Evolutionary conservation across 306 rosid species (phyloP).

Genomic region (Betula pendula): DNA sequence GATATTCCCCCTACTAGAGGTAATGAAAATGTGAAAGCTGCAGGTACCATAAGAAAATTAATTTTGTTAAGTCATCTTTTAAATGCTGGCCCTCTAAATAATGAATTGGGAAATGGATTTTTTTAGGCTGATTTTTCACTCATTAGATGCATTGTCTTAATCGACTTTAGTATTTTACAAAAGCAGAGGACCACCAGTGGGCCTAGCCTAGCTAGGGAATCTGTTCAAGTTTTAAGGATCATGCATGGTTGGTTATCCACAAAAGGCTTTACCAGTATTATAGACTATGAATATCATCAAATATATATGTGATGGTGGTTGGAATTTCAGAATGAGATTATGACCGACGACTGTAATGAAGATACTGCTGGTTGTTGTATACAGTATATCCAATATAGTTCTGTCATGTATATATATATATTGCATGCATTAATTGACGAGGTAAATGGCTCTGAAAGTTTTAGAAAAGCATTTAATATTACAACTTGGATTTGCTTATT

Average conservation of each 20-base stretch:
- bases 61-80: not conserved
- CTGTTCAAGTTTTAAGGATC: too few species aligned
- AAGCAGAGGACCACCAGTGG: not conserved
- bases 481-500: constrained; percentile 6
- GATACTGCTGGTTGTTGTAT: not conserved
- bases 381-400: not conserved
- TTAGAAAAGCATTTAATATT: not conserved
- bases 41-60: too few species aligned
- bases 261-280: not conserved
- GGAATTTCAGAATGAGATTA: constrained; percentile 4
- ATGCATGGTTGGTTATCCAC: not conserved
- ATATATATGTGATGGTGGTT: not conserved
- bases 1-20: too few species aligned
- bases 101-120: not conserved
- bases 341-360: not conserved
- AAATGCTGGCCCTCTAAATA: not conserved
- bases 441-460: not conserved
- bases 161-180: not conserved
- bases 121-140: not conserved
- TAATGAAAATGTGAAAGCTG: too few species aligned
- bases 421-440: not conserved
- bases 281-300: not conserved
- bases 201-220: not conserved
- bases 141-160: not conserved
- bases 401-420: not conserved